Conservation (phyloP, 441 rosid genomes). For the Gossypium trilobum region DNA sequence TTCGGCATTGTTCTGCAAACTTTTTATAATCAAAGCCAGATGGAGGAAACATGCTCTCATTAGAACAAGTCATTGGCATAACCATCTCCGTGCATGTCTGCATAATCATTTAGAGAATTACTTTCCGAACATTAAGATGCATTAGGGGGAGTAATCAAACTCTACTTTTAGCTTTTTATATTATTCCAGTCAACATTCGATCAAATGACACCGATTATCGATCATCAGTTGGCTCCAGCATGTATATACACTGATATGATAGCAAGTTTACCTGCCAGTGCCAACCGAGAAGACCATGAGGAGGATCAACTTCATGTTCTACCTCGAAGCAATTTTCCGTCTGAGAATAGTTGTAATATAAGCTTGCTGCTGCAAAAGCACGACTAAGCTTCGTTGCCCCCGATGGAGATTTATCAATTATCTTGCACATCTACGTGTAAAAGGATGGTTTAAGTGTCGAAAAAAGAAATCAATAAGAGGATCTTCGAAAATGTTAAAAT, state of each 20-base stretch:
- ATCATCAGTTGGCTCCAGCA: background rate
- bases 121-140: background rate
- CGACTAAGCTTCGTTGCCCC: slow-evolving; percentile 43
- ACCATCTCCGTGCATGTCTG: slow-evolving; percentile 67
- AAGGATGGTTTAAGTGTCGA: background rate
- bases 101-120: background rate
- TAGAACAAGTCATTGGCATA: slow-evolving; percentile 63
- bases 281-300: slow-evolving; percentile 68
- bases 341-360: slow-evolving; percentile 56
- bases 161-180: background rate
- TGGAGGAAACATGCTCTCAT: slow-evolving; percentile 59
- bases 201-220: too few species aligned
- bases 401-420: slow-evolving; percentile 43
- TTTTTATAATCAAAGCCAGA: slow-evolving; percentile 31
- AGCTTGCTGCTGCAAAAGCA: slow-evolving; percentile 64
- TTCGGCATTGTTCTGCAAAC: slow-evolving; percentile 33
- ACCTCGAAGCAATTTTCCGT: slow-evolving; percentile 51
- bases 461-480: background rate
- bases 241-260: background rate
- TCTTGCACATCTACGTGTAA: slow-evolving; percentile 58
- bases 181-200: background rate
- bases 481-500: background rate
- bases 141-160: background rate
- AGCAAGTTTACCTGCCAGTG: slow-evolving; percentile 49
- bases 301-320: slow-evolving; percentile 40